These are phyloP conservation scores for Pseudogymnoascus verrucosus DNA, from an alignment of 2,329 filamentous ascomycete species.

Conservation along the genomic window DNA sequence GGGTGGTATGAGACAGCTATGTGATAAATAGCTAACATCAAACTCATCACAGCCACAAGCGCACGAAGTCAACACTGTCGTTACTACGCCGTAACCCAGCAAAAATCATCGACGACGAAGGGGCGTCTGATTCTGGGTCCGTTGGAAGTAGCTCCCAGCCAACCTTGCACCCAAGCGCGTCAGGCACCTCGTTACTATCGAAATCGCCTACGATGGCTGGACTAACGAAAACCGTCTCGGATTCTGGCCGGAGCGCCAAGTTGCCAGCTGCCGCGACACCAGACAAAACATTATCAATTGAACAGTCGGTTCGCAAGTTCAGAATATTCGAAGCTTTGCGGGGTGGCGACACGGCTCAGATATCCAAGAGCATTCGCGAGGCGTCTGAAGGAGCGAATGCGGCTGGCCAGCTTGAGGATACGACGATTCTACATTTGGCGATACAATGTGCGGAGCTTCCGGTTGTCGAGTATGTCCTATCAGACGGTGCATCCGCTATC, in stretches of 20 bases:
- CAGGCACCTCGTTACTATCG: conserved; percentile 23
- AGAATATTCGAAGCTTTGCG: conserved; percentile 87
- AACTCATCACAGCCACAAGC: conserved; percentile 33
- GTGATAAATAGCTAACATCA: not conserved
- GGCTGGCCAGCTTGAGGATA: conserved; percentile 58
- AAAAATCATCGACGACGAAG: conserved; percentile 23
- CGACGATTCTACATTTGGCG: conserved; percentile 83
- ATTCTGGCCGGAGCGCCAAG: conserved; percentile 15
- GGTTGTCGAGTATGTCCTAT: conserved; percentile 91
- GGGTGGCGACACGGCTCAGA: conserved; percentile 82
- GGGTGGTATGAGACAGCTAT: not conserved
- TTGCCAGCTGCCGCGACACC: conserved; percentile 12
- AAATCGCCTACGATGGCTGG: conserved; percentile 24
- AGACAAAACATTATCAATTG: conserved; percentile 49
- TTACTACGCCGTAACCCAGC: conserved; percentile 42
- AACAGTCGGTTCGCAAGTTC: conserved; percentile 92
- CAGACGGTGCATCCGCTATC: conserved; percentile 56
- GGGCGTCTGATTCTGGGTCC: conserved; percentile 24
- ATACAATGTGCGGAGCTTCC: conserved; percentile 91
- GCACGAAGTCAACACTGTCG: conserved; percentile 46
- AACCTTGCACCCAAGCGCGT: conserved; percentile 20
- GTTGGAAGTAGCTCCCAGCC: conserved; percentile 19
- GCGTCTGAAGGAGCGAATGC: conserved; percentile 28
- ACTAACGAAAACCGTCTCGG: conserved; percentile 16
- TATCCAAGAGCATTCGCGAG: conserved; percentile 76